Conservation (phyloP, 805 yeast genomes). For the Ogataea saltuana region DNA sequence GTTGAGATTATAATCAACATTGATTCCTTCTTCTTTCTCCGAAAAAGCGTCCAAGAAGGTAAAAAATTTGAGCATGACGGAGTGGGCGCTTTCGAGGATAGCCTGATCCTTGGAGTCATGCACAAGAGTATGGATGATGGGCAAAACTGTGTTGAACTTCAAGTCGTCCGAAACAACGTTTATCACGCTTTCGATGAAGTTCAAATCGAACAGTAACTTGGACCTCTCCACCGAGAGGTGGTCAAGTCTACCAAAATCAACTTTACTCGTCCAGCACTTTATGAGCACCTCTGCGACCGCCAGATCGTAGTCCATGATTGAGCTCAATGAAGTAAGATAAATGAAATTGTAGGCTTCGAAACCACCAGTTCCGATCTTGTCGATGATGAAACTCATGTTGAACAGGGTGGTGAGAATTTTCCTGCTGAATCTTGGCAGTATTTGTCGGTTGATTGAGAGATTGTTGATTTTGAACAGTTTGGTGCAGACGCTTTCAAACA, state of each 20-base stretch:
- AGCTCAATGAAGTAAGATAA: slow-evolving; percentile 49
- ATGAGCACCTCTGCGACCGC: slow-evolving; percentile 32
- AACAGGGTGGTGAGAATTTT: slow-evolving; percentile 43
- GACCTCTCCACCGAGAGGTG: slow-evolving; percentile 36
- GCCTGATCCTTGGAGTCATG: slow-evolving; percentile 25
- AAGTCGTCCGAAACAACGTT: slow-evolving; percentile 37
- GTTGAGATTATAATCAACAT: slow-evolving; percentile 22
- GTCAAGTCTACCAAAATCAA: slow-evolving; percentile 31
- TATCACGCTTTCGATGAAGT: slow-evolving; percentile 47
- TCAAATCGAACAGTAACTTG: slow-evolving; percentile 47
- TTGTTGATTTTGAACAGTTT: slow-evolving; percentile 36
- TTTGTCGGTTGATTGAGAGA: slow-evolving; percentile 15
- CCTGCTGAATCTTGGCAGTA: slow-evolving; percentile 26
- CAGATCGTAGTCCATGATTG: slow-evolving; percentile 33
- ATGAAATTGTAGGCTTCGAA: slow-evolving; percentile 65
- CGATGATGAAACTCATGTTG: slow-evolving; percentile 47
- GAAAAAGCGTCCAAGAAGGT: slow-evolving; percentile 24
- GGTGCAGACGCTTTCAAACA: slow-evolving; percentile 51
- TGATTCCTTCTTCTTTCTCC: slow-evolving; percentile 18
- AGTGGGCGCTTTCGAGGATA: slow-evolving; percentile 63
- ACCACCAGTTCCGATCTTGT: slow-evolving; percentile 62
- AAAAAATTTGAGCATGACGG: slow-evolving; percentile 47
- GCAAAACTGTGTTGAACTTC: slow-evolving; percentile 29
- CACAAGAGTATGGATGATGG: slow-evolving; percentile 28
- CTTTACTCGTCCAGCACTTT: slow-evolving; percentile 30